Evolutionary conservation across 495 filamentous ascomycete species (phyloP).

Genomic region (Durotheca rogersii): DNA sequence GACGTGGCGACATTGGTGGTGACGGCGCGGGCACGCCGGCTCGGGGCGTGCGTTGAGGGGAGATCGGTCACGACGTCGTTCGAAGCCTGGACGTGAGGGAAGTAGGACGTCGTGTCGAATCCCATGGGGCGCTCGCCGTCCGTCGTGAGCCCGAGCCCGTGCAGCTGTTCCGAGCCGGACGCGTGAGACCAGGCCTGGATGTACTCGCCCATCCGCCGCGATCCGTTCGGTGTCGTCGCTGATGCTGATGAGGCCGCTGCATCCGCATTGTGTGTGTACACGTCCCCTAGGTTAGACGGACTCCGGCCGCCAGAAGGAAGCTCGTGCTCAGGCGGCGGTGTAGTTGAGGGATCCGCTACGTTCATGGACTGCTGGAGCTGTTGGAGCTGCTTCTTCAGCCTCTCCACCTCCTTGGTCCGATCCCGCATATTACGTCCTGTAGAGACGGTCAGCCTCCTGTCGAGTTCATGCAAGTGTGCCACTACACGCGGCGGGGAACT

Average conservation of each 20-base stretch:
- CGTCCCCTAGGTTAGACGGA: slow-evolving; percentile 29
- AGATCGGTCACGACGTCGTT: slow-evolving; percentile 33
- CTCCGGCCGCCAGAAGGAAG: slow-evolving; percentile 31
- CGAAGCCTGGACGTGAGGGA: slow-evolving; percentile 24
- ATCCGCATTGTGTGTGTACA: slow-evolving; percentile 25
- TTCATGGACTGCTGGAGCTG: slow-evolving; percentile 33
- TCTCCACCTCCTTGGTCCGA: slow-evolving; percentile 37
- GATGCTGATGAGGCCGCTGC: slow-evolving; percentile 6
- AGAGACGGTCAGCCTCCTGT: slow-evolving; percentile 15
- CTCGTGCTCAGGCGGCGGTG: slow-evolving; percentile 36
- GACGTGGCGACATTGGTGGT: slow-evolving; percentile 25
- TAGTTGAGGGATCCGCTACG: slow-evolving; percentile 28
- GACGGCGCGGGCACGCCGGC: slow-evolving; percentile 28
- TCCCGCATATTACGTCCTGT: slow-evolving; percentile 38
- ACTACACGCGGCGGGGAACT: slow-evolving; percentile 3
- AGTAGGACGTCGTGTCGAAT: slow-evolving; percentile 32
- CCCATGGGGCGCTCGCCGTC: slow-evolving; percentile 28
- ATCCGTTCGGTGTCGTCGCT: slow-evolving; percentile 23
- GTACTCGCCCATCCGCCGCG: slow-evolving; percentile 31
- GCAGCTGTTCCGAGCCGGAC: slow-evolving; percentile 27
- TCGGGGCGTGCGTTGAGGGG: slow-evolving; percentile 5
- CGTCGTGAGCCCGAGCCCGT: slow-evolving; percentile 28
- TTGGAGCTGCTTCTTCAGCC: slow-evolving; percentile 36
- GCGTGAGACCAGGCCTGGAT: slow-evolving; percentile 32
- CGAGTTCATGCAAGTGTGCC: background rate